Evolutionary conservation across 2,329 filamentous ascomycete species (phyloP).

Genomic region (Fusarium ramigenum): DNA sequence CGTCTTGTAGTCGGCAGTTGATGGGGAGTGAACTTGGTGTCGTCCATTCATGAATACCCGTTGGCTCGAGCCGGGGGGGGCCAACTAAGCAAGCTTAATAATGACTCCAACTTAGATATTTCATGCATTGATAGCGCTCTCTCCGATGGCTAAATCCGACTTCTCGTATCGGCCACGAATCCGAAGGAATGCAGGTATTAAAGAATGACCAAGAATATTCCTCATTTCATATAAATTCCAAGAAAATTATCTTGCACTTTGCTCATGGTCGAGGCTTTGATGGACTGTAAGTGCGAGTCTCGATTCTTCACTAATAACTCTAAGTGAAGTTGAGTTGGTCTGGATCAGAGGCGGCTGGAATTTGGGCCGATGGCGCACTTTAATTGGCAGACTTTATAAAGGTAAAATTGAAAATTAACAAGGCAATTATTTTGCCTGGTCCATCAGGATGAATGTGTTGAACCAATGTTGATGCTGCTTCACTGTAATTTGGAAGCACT

Average conservation of each 20-base stretch:
- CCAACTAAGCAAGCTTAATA: too few species aligned
- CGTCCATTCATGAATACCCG: background rate
- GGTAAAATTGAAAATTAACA: background rate
- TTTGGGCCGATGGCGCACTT: background rate
- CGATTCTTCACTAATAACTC: background rate
- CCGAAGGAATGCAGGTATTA: background rate
- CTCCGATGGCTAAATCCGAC: background rate
- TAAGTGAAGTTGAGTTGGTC: background rate
- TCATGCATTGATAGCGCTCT: background rate
- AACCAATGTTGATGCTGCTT: background rate
- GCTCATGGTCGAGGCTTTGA: background rate
- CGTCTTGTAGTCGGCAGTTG: background rate
- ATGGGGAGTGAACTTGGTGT: background rate
- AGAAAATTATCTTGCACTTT: background rate
- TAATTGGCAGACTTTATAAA: background rate
- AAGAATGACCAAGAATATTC: accelerated
- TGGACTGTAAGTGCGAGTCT: background rate
- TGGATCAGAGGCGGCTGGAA: background rate
- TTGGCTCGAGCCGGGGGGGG: too few species aligned
- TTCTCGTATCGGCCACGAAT: background rate
- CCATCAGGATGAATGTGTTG: too few species aligned
- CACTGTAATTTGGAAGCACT: background rate
- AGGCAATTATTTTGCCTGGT: background rate
- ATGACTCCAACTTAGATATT: background rate
- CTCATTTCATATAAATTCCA: background rate